Evolutionary conservation across 2,329 filamentous ascomycete genomes (phyloP).

Genomic region (Cladobotryum mycophilum): DNA sequence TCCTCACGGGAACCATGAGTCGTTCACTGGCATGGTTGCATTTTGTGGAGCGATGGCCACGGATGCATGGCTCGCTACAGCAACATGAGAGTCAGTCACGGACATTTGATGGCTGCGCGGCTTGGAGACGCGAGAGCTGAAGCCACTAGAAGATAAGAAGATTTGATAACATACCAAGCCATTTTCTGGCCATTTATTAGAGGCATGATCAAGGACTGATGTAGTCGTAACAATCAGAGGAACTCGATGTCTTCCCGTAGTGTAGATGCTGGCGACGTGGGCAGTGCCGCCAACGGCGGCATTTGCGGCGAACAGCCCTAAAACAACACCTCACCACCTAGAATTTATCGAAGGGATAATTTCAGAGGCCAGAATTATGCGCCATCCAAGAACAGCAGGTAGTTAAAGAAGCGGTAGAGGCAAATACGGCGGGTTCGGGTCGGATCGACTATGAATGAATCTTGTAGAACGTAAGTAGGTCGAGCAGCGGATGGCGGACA

Average conservation of each 20-base stretch:
- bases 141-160: background rate
- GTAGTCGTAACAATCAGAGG: background rate
- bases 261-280: background rate
- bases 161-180: constrained; percentile 56
- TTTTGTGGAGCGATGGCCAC: constrained; percentile 69
- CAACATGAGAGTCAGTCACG: constrained; percentile 3
- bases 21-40: constrained; percentile 63
- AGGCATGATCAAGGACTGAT: constrained; percentile 45
- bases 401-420: too few relatives aligned
- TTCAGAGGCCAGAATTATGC: too few relatives aligned
- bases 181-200: constrained; percentile 66
- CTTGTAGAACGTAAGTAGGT: too few relatives aligned
- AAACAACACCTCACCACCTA: too few relatives aligned
- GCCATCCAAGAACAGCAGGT: too few relatives aligned
- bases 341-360: too few relatives aligned
- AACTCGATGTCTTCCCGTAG: background rate
- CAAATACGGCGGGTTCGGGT: too few relatives aligned
- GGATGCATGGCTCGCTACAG: constrained; percentile 65
- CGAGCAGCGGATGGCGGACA: too few relatives aligned
- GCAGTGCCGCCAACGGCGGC: background rate
- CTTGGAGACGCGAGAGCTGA: background rate
- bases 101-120: background rate
- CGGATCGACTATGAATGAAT: too few relatives aligned
- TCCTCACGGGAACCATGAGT: constrained; percentile 63
- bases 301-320: background rate